Conservation (phyloP, 345 rosid species). For the Acer negundo region DNA sequence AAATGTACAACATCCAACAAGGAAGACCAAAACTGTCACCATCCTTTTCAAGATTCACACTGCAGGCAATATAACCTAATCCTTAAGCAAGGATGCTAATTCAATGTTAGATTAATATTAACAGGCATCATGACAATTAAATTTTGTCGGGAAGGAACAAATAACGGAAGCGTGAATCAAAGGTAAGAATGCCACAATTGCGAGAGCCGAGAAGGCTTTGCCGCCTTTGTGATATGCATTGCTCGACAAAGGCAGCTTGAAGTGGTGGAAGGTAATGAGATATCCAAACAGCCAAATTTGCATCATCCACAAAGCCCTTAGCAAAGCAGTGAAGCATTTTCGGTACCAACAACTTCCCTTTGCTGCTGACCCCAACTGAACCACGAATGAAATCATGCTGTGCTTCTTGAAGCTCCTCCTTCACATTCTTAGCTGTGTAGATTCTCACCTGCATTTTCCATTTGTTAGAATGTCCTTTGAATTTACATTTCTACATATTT, state of each 20-base stretch:
- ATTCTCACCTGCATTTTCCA: conserved; percentile 65
- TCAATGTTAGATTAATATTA: conserved; percentile 3
- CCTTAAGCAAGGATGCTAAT: neutral
- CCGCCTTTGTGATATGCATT: conserved; percentile 70
- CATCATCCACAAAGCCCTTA: conserved; percentile 68
- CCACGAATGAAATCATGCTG: conserved; percentile 78
- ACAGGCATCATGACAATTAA: conserved; percentile 20
- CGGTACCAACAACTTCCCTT: conserved; percentile 83
- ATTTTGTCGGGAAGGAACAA: conserved; percentile 59
- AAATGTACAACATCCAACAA: conserved; percentile 22
- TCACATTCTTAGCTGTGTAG: conserved; percentile 62
- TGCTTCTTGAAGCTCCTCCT: conserved; percentile 80
- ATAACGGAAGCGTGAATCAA: conserved; percentile 83
- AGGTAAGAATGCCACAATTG: conserved; percentile 74
- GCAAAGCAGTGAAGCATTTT: conserved; percentile 82
- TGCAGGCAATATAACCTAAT: neutral
- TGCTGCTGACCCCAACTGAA: conserved; percentile 78
- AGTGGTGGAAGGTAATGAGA: conserved; percentile 74
- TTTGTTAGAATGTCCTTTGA: neutral
- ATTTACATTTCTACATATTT: neutral
- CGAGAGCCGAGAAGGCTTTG: conserved; percentile 69
- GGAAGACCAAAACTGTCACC: conserved; percentile 22
- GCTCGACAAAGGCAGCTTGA: conserved; percentile 80
- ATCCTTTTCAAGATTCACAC: neutral
- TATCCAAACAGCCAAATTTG: conserved; percentile 78